A percentile compares a stretch with the other conserved stretches of the same genome.
Evolutionary conservation across 2,329 filamentous ascomycete species (phyloP).

Genomic region (Neofusicoccum ribis): DNA sequence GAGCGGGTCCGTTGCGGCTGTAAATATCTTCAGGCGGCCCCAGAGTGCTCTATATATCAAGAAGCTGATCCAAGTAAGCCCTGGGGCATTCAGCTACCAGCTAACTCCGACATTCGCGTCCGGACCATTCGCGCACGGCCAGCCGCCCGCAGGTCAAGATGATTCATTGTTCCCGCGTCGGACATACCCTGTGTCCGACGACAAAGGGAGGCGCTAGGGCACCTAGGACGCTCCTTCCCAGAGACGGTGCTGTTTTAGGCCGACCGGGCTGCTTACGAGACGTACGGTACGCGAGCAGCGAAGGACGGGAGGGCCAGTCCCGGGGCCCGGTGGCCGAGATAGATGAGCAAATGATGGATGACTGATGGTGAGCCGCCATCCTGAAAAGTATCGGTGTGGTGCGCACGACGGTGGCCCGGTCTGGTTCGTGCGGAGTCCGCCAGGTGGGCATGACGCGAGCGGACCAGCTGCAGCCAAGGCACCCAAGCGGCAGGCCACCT

Average conservation of each 20-base stretch:
- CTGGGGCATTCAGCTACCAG: neutral
- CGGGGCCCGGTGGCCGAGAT: neutral
- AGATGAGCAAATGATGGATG: neutral
- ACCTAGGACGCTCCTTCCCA: neutral
- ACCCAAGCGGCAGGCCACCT: neutral
- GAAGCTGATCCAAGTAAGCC: neutral
- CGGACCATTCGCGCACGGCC: neutral
- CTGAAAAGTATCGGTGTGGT: neutral
- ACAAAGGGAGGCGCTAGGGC: neutral
- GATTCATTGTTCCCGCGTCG: neutral
- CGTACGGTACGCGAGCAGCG: neutral
- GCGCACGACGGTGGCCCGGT: neutral
- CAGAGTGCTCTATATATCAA: neutral
- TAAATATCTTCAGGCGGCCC: neutral
- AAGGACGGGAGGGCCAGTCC: neutral
- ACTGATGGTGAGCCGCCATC: neutral
- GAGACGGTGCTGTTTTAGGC: neutral
- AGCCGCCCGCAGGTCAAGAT: neutral
- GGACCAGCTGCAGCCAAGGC: conserved; percentile 1
- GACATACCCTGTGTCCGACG: neutral
- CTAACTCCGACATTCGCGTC: neutral
- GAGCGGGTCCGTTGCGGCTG: neutral
- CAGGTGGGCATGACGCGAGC: neutral
- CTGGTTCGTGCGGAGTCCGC: neutral
- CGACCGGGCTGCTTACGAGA: conserved; percentile 6